These are phyloP conservation scores for Chiua virens DNA, from an alignment of 768 basidiomycete genomes.

Conservation along the genomic window DNA sequence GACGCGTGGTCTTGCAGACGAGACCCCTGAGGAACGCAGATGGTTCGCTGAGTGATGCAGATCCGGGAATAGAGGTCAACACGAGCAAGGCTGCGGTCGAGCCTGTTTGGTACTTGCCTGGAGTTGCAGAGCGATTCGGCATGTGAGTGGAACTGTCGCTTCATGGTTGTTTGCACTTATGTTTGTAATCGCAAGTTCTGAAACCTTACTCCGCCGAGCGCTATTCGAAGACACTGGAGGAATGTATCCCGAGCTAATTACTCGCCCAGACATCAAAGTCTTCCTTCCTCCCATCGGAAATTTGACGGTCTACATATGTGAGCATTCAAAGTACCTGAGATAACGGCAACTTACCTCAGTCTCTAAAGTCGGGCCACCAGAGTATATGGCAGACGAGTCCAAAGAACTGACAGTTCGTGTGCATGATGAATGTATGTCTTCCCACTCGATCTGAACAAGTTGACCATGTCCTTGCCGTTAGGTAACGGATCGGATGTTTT, in stretches of 20 bases:
- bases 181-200: slow-evolving; percentile 51
- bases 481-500: slow-evolving; percentile 96
- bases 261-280: slow-evolving; percentile 91
- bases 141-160: slow-evolving; percentile 54
- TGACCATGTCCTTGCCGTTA: slow-evolving; percentile 21
- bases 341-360: background rate
- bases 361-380: slow-evolving; percentile 73
- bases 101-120: slow-evolving; percentile 94
- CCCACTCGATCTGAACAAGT: background rate
- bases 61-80: slow-evolving; percentile 82
- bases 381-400: slow-evolving; percentile 67
- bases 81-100: slow-evolving; percentile 95
- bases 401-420: slow-evolving; percentile 87
- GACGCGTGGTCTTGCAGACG: slow-evolving; percentile 75
- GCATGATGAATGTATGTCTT: slow-evolving; percentile 84
- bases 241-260: slow-evolving; percentile 95
- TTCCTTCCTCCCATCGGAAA: slow-evolving; percentile 93
- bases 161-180: background rate
- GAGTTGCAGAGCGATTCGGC: slow-evolving; percentile 88
- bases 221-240: slow-evolving; percentile 96
- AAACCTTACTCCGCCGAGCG: slow-evolving; percentile 86
- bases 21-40: slow-evolving; percentile 62
- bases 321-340: slow-evolving; percentile 18
- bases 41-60: slow-evolving; percentile 52
- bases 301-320: slow-evolving; percentile 90